Base-by-base conservation (phyloP, 306 rosid genomes). In the Quercus rubra region DNA sequence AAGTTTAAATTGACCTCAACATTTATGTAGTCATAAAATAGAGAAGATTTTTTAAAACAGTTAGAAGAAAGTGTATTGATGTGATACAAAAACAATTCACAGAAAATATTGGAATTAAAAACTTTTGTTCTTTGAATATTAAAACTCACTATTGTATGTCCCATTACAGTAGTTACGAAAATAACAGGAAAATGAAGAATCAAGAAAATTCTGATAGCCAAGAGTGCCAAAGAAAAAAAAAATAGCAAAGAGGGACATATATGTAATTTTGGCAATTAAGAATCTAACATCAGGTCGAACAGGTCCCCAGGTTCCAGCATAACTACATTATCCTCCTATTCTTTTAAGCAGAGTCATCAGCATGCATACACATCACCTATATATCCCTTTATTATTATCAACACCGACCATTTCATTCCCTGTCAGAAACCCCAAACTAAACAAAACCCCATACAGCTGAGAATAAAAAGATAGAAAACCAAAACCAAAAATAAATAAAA, bases 161-260 rank as follows among this genome's bases (percentile, higher is more conserved):
- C 6, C 72, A 35, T n/a, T 49, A 49, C 28, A 28, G 31, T 9
- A 59, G 1, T n/a, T 23, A 67, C 5, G 56, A 54, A 73, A 58
- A 52, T 68, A 67, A 56, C 68, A 49, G 23, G 70, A 52, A 23
- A 38, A 18, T 81, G 11, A n/a, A 43, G 75, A 28, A 70, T 71
- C 12, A 76, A 70, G 2, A 52, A 51, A 76, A 51, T 64, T 28
- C 46, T 61, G 58, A 1, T 74, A 30, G 59, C 79, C 28, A 25
- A 59, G 63, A 54, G 61, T 43, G 7, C n/a, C 54, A 35, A 78
- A 71, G 31, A 8, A 67, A 82, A 75, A 73, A 38, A 41, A 7
- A 41, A 57, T 18, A 8, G 70, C 30, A 14, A 59, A 17, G 38
- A 80, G 56, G 90, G 92, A 83, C 82, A 86, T 20, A 84, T 73